These are phyloP conservation scores for Primulina eburnea DNA, from an alignment of 257 asterid genomes.

Conservation along the genomic window DNA sequence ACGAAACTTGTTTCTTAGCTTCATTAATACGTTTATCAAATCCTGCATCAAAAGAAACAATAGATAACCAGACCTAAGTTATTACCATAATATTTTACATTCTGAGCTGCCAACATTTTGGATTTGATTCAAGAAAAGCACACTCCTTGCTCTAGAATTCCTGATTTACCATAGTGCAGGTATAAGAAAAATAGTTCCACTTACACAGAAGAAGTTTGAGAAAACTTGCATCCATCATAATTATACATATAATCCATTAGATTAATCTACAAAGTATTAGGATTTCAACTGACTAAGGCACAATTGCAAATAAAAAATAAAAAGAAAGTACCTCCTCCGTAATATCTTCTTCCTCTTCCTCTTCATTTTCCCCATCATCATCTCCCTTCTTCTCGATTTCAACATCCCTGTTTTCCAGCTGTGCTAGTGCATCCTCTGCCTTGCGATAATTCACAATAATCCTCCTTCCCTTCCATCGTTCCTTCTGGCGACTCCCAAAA, in stretches of 20 bases:
- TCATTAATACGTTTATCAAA: conserved; percentile 55
- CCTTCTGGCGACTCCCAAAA: conserved; percentile 79
- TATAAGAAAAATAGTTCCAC: background rate
- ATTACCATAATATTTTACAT: background rate
- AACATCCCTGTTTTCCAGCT: conserved; percentile 78
- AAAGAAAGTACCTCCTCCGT: conserved; percentile 63
- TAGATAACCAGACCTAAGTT: conserved; percentile 8
- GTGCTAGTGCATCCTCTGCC: conserved; percentile 87
- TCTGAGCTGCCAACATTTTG: background rate
- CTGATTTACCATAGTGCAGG: background rate
- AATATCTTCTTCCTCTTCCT: conserved; percentile 63
- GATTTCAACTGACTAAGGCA: conserved; percentile 1
- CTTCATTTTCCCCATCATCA: conserved; percentile 42
- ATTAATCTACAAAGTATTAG: background rate
- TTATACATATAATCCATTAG: background rate
- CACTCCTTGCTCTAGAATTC: background rate
- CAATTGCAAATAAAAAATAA: conserved; percentile 1
- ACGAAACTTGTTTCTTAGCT: conserved; percentile 64
- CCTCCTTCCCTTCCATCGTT: conserved; percentile 75
- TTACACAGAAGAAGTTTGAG: background rate
- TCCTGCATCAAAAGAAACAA: conserved; percentile 54
- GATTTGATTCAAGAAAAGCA: background rate
- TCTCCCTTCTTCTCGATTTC: conserved; percentile 62
- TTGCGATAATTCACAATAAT: conserved; percentile 58
- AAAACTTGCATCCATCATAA: background rate